Conservation (phyloP, 2,329 filamentous ascomycete species). For the Mariannaea sp. region DNA sequence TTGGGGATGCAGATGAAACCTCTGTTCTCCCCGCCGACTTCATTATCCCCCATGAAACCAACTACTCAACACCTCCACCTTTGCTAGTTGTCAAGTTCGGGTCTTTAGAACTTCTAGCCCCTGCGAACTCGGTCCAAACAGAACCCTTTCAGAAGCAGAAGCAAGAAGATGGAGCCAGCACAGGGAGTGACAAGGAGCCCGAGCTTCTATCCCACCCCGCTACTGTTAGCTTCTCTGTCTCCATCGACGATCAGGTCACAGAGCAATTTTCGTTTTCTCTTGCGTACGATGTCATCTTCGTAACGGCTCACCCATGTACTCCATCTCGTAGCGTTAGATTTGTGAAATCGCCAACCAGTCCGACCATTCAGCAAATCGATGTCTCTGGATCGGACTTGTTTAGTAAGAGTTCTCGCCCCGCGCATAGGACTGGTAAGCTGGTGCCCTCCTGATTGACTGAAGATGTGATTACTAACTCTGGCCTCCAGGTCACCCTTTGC, state of each 20-base stretch:
- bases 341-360: constrained; percentile 63
- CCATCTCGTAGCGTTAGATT: constrained; percentile 62
- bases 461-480: constrained; percentile 26
- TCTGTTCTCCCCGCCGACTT: constrained; percentile 66
- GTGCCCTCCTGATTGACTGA: not conserved
- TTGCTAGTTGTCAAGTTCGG: constrained; percentile 55
- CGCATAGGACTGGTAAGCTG: constrained; percentile 53
- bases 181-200: constrained; percentile 36
- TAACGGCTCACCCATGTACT: constrained; percentile 68
- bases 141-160: constrained; percentile 48
- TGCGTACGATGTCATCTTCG: constrained; percentile 65
- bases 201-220: constrained; percentile 45
- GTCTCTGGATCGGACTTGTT: constrained; percentile 51
- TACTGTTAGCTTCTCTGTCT: constrained; percentile 43
- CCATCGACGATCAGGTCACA: constrained; percentile 46
- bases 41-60: constrained; percentile 62
- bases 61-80: constrained; percentile 54
- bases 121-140: constrained; percentile 50
- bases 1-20: constrained; percentile 60
- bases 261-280: constrained; percentile 53
- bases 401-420: constrained; percentile 52
- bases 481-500: constrained; percentile 61
- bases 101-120: constrained; percentile 54
- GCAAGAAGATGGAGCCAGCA: constrained; percentile 25
- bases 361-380: constrained; percentile 62